These are phyloP conservation scores for Larix sibirica DNA, from an alignment of 83 land plant species.

Conservation along the genomic window DNA sequence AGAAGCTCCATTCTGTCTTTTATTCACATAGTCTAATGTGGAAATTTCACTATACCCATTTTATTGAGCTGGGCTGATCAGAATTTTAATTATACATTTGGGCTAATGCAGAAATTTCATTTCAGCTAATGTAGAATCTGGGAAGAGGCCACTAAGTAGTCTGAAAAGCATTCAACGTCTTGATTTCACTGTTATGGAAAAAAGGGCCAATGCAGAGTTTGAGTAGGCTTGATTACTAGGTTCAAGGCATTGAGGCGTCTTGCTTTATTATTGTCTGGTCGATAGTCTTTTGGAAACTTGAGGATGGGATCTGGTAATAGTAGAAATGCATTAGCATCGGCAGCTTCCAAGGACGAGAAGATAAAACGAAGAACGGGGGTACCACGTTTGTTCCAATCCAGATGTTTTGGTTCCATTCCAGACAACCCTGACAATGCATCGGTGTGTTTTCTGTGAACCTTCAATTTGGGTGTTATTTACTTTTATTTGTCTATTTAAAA, in stretches of 20 bases:
- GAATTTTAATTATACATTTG: neutral
- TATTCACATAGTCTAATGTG: neutral
- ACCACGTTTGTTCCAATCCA: constrained; percentile 2
- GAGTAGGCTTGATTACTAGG: neutral
- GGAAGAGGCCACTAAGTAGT: neutral
- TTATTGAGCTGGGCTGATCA: neutral
- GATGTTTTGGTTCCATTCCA: constrained; percentile 4
- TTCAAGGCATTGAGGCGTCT: constrained; percentile 1
- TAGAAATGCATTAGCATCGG: neutral
- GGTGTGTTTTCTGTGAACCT: constrained; percentile 5
- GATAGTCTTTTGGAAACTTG: neutral
- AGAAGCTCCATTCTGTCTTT: neutral
- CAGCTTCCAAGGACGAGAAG: neutral
- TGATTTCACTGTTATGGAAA: neutral
- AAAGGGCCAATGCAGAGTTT: neutral
- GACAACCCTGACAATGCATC: neutral
- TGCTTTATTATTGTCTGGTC: neutral
- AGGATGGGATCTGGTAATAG: constrained; percentile 10
- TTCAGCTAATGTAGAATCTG: neutral
- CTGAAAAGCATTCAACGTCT: neutral
- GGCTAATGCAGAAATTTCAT: neutral
- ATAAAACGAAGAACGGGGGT: neutral
- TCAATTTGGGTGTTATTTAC: neutral
- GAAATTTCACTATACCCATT: neutral
- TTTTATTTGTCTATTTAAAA: neutral